Evolutionary conservation across 2,329 filamentous ascomycete genomes (phyloP).

Genomic region (Incumbomyces delicatus): DNA sequence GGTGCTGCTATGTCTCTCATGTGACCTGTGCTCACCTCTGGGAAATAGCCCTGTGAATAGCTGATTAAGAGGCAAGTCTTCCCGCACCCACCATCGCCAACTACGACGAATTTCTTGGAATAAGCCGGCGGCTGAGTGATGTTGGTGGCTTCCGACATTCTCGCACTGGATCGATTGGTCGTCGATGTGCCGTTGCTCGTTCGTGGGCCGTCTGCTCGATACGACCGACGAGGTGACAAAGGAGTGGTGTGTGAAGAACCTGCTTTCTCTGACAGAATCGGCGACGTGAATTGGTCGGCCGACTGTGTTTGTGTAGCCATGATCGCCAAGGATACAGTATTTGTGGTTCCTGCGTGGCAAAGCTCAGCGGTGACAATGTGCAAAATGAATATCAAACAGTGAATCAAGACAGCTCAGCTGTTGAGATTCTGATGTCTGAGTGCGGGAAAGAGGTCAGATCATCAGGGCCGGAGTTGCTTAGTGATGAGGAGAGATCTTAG

Average conservation of each 20-base stretch:
- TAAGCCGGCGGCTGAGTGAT: slow-evolving; percentile 85
- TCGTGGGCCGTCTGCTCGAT: slow-evolving; percentile 46
- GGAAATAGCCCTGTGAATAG: slow-evolving; percentile 97
- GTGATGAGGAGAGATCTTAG: too few species aligned
- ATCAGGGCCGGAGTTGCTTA: too few species aligned
- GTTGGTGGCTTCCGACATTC: slow-evolving; percentile 70
- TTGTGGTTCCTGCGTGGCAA: too few species aligned
- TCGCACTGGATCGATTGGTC: slow-evolving; percentile 56
- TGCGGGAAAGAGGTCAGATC: too few species aligned
- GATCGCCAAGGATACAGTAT: neutral
- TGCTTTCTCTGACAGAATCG: slow-evolving; percentile 20
- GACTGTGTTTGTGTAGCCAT: slow-evolving; percentile 9
- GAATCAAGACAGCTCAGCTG: too few species aligned
- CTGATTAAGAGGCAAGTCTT: slow-evolving; percentile 98
- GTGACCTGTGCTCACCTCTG: slow-evolving; percentile 59
- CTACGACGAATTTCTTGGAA: slow-evolving; percentile 98
- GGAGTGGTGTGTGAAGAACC: slow-evolving; percentile 15
- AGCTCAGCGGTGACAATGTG: too few species aligned
- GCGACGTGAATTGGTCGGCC: slow-evolving; percentile 9
- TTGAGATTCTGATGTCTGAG: too few species aligned
- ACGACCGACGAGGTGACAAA: slow-evolving; percentile 34
- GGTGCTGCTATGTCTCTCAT: neutral
- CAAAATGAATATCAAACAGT: too few species aligned
- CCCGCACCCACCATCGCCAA: slow-evolving; percentile 93
- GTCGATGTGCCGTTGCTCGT: slow-evolving; percentile 85